Evolutionary conservation across 352 stramenopile genomes (phyloP), one percentile per base, ranked within the genome.

Genomic region (Globisporangium recalcitrans): DNA sequence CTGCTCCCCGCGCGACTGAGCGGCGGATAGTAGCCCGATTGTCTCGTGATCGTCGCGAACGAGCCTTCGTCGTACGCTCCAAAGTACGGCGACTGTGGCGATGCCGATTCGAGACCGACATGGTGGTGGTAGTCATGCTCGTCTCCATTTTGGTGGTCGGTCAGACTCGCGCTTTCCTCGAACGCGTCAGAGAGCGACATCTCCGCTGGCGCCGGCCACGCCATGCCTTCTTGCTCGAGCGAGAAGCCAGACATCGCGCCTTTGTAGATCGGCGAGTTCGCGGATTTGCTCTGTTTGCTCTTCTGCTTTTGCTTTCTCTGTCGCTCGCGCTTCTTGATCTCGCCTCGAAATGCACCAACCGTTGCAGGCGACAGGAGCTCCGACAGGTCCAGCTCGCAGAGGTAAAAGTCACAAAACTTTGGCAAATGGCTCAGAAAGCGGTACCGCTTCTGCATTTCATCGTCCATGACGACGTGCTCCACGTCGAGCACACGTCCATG

Each of bases 381-480:
- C 34, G 68, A 73, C 49, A 97, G 63, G 47, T 97, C 87, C 29
- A 97, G 46, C 59, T 97, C 89, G 32, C 87, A 90, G 31, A 97
- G 74, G 74, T 90, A 94, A 21, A 96, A 90, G 62, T 95, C 84
- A 55, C 86, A 95, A 61, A 91, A 92, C 22, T 78, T 76, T 16
- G 89, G 89, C 40, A 96, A 68, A 52, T 97, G 89, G 56, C 74
- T 88, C 52, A 97, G 65, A 54, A 96, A 97, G 21, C 86, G 84
- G 52, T 91, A 95, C 10, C 89, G 84, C 48, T 91, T 91, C 60
- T 85, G 80, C 27, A 80, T 72, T 31, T 94, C 87, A 32, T 91
- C 83, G 61, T 93, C 87, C 77, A 97, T 87, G n/a, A 95, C 79
- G 6, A 91, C 57, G 31, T 93, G 89, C 68, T 97, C 89, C 9